Percentiles rank a stretch among this genome's conserved stretches.
Evolutionary conservation across 495 filamentous ascomycete species (phyloP).

Genomic region (Penicillium manginii): DNA sequence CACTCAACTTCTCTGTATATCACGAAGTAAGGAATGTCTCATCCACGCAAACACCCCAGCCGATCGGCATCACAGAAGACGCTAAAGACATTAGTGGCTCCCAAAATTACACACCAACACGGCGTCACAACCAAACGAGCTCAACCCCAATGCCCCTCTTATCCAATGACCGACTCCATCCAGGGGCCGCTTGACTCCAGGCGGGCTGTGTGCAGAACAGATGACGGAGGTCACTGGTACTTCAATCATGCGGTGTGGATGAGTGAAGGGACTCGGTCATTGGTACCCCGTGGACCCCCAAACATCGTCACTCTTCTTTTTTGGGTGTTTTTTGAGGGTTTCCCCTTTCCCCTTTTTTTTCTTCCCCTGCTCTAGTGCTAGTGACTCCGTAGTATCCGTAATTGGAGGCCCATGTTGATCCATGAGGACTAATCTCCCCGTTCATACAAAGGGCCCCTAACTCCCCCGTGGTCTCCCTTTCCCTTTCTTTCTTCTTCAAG

Average conservation of each 20-base stretch:
- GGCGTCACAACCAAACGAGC: constrained; percentile 19
- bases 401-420: constrained; percentile 31
- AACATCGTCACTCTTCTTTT: neutral
- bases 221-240: constrained; percentile 8
- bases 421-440: constrained; percentile 45
- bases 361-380: constrained; percentile 12
- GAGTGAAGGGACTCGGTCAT: neutral
- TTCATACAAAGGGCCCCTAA: constrained; percentile 47
- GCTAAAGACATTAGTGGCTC: constrained; percentile 21
- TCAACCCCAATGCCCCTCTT: constrained; percentile 12
- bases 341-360: constrained; percentile 28
- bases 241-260: constrained; percentile 11
- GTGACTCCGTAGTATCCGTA: neutral
- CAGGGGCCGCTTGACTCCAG: neutral
- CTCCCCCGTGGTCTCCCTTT: constrained; percentile 31
- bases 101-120: constrained; percentile 19
- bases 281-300: constrained; percentile 10
- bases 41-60: neutral
- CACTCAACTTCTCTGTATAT: neutral
- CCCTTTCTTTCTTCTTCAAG: constrained; percentile 43
- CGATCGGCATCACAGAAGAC: constrained; percentile 12
- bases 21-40: constrained; percentile 3
- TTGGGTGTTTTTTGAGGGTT: constrained; percentile 1
- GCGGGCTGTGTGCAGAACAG: constrained; percentile 14
- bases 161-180: constrained; percentile 15